Base-by-base conservation (phyloP, 2,329 filamentous ascomycete genomes). In the Rhynchosporium agropyri region DNA sequence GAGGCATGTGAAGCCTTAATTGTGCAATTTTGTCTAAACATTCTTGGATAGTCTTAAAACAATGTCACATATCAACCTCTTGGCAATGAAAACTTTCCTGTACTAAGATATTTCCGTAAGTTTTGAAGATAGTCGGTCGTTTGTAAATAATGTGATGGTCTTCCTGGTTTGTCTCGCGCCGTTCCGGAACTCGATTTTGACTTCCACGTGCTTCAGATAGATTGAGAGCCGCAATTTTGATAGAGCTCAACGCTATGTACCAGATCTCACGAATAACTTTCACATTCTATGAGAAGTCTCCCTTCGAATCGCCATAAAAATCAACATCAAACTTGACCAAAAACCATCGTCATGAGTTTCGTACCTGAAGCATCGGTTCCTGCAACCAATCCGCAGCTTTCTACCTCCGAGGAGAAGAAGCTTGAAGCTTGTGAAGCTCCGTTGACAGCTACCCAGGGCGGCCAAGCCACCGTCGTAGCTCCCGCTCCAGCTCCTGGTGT, bases 351-450 rank as follows among this genome's bases (percentile, higher is more conserved):
- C 26, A 63, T 70, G 65, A 69, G 65, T 56, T 31, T 64, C 20
- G 66, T 71, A 68, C 54, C 66, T 63, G 65, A 58, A 65, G 40
- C 66, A 55, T n/a, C 62, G n/a, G 55, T 63, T 54, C 62, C 64
- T 10, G 56, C 62, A 45, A 38, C 68, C 49, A 60, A 60, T 4
- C 50, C 66, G 28, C 62, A 64, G 49, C 49, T 59, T 50, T 31
- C 63, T 28, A 60, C n/a, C 13, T 43, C 36, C 43, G 64, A 66
- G 33, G 66, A 67, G 45, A 61, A 64, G 46, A 66, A 65, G 13
- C 29, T 45, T 20, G 62, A 63, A 26, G 54, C 53, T 61, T 28
- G 60, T 26, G 65, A 67, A 62, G 49, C 62, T 61, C 56, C 64
- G 55, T 46, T 57, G 36, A 48, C 58, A 40, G 49, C 60, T 51